A percentile compares a stretch with the other conserved stretches of the same genome.
Conservation (phyloP, 371 early-diverging fungal genomes). For the Phascolomyces articulosus region DNA sequence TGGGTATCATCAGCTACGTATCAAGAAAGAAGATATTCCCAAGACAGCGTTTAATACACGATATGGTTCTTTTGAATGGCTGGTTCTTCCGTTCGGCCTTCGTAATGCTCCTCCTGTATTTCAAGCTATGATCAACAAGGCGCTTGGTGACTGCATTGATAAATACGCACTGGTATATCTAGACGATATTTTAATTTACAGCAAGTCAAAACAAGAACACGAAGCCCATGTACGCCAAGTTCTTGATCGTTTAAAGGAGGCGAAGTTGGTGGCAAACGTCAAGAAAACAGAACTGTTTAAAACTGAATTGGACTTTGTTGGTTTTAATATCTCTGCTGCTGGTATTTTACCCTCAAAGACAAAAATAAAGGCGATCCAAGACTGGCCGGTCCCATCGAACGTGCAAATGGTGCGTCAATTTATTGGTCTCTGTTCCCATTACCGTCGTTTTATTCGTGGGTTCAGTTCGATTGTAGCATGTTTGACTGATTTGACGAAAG, state of each 20-base stretch:
- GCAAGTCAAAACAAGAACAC: conserved; percentile 20
- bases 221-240: conserved; percentile 42
- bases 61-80: conserved; percentile 47
- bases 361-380: too few relatives aligned
- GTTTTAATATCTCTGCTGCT: conserved; percentile 34
- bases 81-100: conserved; percentile 54
- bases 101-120: conserved; percentile 43
- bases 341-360: too few relatives aligned
- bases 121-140: conserved; percentile 55
- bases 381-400: too few relatives aligned
- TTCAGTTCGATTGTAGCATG: not conserved
- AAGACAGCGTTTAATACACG: conserved; percentile 35
- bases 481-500: conserved; percentile 5
- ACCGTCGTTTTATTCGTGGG: conserved; percentile 11
- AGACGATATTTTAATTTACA: conserved; percentile 63
- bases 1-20: conserved; percentile 16
- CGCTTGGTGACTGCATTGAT: conserved; percentile 56
- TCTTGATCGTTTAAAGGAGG: conserved; percentile 30
- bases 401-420: too few relatives aligned
- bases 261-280: conserved; percentile 38
- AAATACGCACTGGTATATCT: too few relatives aligned
- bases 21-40: conserved; percentile 14
- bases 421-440: conserved; percentile 27
- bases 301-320: conserved; percentile 39
- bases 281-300: conserved; percentile 54